Percentiles rank a stretch among this genome's conserved stretches.
Evolutionary conservation across 1,139 yeast species (phyloP).

Genomic region (Sugiyamaella novakii): DNA sequence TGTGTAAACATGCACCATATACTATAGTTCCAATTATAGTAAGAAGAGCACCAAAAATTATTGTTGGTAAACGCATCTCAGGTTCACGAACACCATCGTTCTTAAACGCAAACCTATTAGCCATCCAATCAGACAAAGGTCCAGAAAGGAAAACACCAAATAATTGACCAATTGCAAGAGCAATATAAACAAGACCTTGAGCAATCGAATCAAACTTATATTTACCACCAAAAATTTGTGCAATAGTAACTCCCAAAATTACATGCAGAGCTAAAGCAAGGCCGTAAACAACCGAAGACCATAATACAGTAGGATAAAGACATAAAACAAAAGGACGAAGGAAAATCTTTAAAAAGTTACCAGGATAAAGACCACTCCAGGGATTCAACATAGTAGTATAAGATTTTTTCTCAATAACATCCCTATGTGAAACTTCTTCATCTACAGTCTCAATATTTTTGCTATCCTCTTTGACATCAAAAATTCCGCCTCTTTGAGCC

Average conservation of each 20-base stretch:
- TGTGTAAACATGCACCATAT: slow-evolving; percentile 6
- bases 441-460: slow-evolving; percentile 1
- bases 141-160: slow-evolving; percentile 47
- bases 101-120: slow-evolving; percentile 1
- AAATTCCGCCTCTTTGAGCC: not conserved
- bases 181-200: slow-evolving; percentile 12
- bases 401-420: not conserved
- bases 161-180: slow-evolving; percentile 40
- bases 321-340: slow-evolving; percentile 5
- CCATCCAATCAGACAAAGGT: slow-evolving; percentile 43
- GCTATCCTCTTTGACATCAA: not conserved
- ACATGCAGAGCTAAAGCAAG: slow-evolving; percentile 10
- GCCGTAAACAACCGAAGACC: slow-evolving; percentile 12
- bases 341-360: not conserved
- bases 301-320: slow-evolving; percentile 10
- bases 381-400: not conserved
- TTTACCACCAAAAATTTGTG: slow-evolving; percentile 6
- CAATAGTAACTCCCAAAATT: slow-evolving; percentile 6
- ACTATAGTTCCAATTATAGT: slow-evolving; percentile 6
- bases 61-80: slow-evolving; percentile 10
- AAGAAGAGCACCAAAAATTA: slow-evolving; percentile 6
- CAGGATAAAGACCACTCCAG: not conserved
- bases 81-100: slow-evolving; percentile 14
- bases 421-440: not conserved
- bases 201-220: slow-evolving; percentile 7